Evolutionary conservation across 1,284 basidiomycete species (phyloP).

Genomic region (Tilletia setariae): DNA sequence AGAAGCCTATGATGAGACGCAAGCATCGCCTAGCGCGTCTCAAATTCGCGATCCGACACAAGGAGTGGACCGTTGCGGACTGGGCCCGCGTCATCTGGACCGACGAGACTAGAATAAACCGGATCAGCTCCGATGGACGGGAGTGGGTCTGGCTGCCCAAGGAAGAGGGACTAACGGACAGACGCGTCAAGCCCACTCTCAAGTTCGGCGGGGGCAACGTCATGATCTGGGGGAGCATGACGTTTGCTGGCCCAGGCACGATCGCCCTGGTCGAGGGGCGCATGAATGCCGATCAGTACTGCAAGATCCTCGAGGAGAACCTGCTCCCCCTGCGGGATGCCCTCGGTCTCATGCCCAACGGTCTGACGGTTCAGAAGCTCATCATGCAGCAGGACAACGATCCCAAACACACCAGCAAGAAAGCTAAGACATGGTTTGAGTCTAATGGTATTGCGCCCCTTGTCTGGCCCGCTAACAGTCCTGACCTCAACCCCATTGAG

Average conservation of each 20-base stretch:
- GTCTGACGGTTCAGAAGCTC: constrained; percentile 22
- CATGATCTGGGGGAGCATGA: constrained; percentile 27
- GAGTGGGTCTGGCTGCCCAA: constrained; percentile 11
- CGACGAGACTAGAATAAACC: constrained; percentile 22
- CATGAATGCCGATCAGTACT: constrained; percentile 53
- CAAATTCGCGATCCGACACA: constrained; percentile 18
- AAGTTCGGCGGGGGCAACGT: constrained; percentile 22
- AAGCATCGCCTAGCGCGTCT: constrained; percentile 8
- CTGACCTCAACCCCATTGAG: constrained; percentile 57
- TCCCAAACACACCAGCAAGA: constrained; percentile 46
- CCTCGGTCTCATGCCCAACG: constrained; percentile 18
- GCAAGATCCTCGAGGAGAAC: constrained; percentile 50
- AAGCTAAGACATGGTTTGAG: constrained; percentile 35
- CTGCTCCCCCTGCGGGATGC: constrained; percentile 34
- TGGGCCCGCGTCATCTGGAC: constrained; percentile 22
- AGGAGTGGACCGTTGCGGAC: constrained; percentile 23
- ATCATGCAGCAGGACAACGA: constrained; percentile 56
- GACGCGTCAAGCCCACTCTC: constrained; percentile 10
- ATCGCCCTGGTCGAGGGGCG: constrained; percentile 28
- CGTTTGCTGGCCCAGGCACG: background rate
- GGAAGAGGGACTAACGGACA: background rate
- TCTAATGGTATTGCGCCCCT: constrained; percentile 40
- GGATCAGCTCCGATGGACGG: constrained; percentile 1
- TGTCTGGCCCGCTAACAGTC: constrained; percentile 54
- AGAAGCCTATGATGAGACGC: background rate